Evolutionary conservation across 2,329 filamentous ascomycete species (phyloP), one percentile per base, ranked within the genome.

Genomic region (Alternaria angustiovoidea): DNA sequence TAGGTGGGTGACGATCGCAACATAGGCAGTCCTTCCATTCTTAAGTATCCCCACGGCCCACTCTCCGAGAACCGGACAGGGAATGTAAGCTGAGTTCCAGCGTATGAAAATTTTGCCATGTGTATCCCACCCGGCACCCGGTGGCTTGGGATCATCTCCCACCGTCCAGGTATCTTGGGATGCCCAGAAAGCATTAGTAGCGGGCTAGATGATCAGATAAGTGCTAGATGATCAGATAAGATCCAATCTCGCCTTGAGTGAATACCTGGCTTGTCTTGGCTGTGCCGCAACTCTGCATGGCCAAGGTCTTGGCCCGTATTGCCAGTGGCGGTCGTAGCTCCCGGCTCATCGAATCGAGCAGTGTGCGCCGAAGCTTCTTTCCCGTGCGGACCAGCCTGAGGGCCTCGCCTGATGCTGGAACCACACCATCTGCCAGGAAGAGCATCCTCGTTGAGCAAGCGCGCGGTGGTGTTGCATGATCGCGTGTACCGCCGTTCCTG

Each of bases 161-260:
- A 61, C 56, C 51, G 54, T 60, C 44, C 48, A 61, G 64, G 58
- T 52, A 57, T 59, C 59, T 57, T 65, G 62, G 54, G 44, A 57
- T 65, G 62, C 64, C 64, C 49, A 67, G 62, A 54, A 38, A 61
- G 54, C 55, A 49, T 43, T 59, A 52, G 52, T 49, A 54, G 61
- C 68, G 60, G 61, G 61, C 58, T 66, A 65, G 57, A 73, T 72
- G 68, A 74, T 74, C 71, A 69, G 70, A 72, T 72, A 70, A 72
- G 67, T 68, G 51, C 51, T 62, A 59, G 64, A 62, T 65, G 63
- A 72, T 72, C 67, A 61, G 69, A 74, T 73, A 70, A 73, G 67
- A 69, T 69, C 57, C 59, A 66, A 63, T 69, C 62, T 65, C 62
- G 64, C 51, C 34, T 30, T 53, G 48, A 41, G 36, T 20, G 42